Evolutionary conservation across 2,329 filamentous ascomycete species (phyloP).

Genomic region (Microdochium trichocladiopsis): DNA sequence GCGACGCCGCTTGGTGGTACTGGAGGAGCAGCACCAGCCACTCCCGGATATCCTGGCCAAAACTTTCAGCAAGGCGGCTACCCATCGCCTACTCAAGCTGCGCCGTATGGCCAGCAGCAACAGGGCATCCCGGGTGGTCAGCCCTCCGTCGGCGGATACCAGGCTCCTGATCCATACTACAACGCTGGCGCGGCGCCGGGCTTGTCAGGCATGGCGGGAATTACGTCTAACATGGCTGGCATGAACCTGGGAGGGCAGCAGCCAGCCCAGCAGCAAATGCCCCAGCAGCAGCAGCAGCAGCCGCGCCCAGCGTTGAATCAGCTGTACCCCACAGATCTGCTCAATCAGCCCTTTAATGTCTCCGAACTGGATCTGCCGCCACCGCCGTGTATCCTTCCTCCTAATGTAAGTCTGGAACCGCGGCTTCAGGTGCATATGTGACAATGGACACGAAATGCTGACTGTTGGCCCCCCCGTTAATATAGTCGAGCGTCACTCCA

Average conservation of each 20-base stretch:
- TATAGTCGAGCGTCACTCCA: constrained; percentile 78
- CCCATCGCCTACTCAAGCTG: constrained; percentile 1
- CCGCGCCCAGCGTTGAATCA: constrained; percentile 65
- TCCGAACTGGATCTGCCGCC: constrained; percentile 87
- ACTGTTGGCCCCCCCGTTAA: constrained; percentile 23
- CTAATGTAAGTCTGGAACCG: constrained; percentile 66
- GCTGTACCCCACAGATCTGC: constrained; percentile 84
- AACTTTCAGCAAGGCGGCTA: constrained; percentile 29
- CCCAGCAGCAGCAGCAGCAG: constrained; percentile 38
- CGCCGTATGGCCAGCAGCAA: constrained; percentile 5
- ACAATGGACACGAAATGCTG: not conserved
- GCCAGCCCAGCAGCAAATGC: constrained; percentile 31
- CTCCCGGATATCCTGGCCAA: constrained; percentile 44
- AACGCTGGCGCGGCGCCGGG: constrained; percentile 40
- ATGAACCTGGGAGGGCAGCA: constrained; percentile 63
- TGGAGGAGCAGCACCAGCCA: constrained; percentile 31
- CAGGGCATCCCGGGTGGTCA: constrained; percentile 14
- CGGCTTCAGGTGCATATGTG: not conserved
- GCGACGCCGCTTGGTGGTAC: constrained; percentile 31
- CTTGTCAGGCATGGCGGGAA: constrained; percentile 51
- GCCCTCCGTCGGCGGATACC: constrained; percentile 53
- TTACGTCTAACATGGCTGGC: constrained; percentile 79
- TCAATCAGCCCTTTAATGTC: constrained; percentile 90
- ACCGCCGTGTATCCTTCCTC: constrained; percentile 82
- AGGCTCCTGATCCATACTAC: constrained; percentile 62